Evolutionary conservation across 148 eudicot species (phyloP), one percentile per base, ranked within the genome.

Genomic region (Limonium bicolor): DNA sequence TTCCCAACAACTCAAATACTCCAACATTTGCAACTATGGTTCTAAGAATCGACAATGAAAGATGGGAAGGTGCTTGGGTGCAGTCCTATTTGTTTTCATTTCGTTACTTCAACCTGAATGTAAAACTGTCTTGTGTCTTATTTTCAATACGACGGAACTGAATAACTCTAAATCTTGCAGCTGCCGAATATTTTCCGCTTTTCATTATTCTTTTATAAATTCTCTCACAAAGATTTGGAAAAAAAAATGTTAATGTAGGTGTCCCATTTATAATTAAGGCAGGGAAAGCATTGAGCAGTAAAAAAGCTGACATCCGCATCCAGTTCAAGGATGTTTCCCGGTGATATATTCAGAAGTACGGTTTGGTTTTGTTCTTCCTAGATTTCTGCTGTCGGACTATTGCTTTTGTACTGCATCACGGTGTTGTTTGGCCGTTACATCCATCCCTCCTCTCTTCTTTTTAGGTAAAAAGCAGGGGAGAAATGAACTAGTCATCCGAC

Each of bases 11-110:
- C 48, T 88, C 97, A 9, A 78, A 88, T 39, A 88, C 97, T 46
- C 97, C 97, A 29, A 88, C 97, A 55, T 88, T 80, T 75, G 97
- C 97, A 21, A 83, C 92, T 21, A 49, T 70, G 52, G 37, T 88
- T 35, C 66, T 88, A 30, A 65, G 82, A 41, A 74, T 88, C 46
- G 80, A 88, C 71, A 88, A 72, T 29, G 97, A 88, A 64, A 77
- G 97, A 77, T 88, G 97, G 97, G 97, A 88, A 83, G 97, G 96
- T 82, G 35, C n/a, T 36, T 20, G n/a, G 12, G 8, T 32, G 7
- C 18, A 4, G 28, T 8, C 7, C 2, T 5, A n/a, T n/a, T n/a
- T n/a, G n/a, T 1, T 32, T 10, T 36, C 14, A 36, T 38, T n/a
- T 16, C 42, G n/a, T n/a, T n/a, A n/a, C n/a, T n/a, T n/a, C n/a